Percentiles rank a stretch among this genome's conserved stretches.
Conservation (phyloP, 805 yeast species). For the Lachancea sp. region DNA sequence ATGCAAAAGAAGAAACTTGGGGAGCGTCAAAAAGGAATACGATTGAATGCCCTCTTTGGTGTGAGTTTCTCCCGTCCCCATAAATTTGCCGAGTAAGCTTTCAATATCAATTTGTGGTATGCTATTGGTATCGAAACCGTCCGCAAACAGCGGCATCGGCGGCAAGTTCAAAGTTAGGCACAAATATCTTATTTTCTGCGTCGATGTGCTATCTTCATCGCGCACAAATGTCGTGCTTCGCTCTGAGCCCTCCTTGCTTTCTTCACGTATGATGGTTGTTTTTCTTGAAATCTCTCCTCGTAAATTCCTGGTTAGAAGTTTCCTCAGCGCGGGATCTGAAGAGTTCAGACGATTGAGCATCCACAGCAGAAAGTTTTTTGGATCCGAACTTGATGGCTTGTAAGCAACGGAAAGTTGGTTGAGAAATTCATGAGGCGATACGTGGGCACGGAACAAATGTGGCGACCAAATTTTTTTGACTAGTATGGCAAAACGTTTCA, state of each 20-base stretch:
- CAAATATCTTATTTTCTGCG: slow-evolving; percentile 27
- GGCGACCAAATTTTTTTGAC: slow-evolving; percentile 61
- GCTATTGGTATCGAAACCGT: slow-evolving; percentile 38
- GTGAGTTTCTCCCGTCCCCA: slow-evolving; percentile 30
- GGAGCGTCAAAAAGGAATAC: slow-evolving; percentile 40
- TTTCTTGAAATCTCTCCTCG: slow-evolving; percentile 48
- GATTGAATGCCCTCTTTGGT: slow-evolving; percentile 33
- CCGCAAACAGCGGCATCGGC: slow-evolving; percentile 44
- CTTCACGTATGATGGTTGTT: slow-evolving; percentile 23
- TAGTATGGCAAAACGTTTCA: slow-evolving; percentile 39
- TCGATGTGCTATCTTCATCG: slow-evolving; percentile 13
- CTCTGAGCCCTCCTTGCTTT: slow-evolving; percentile 23
- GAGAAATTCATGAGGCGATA: slow-evolving; percentile 62
- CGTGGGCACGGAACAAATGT: slow-evolving; percentile 49
- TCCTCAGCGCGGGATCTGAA: slow-evolving; percentile 27
- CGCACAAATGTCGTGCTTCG: slow-evolving; percentile 14
- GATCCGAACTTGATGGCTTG: slow-evolving; percentile 35
- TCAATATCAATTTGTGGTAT: slow-evolving; percentile 48
- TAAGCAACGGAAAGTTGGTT: slow-evolving; percentile 37
- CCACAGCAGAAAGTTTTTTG: slow-evolving; percentile 57
- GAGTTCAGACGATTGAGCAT: slow-evolving; percentile 41
- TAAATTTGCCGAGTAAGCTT: slow-evolving; percentile 40
- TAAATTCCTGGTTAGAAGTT: slow-evolving; percentile 32
- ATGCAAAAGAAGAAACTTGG: slow-evolving; percentile 50
- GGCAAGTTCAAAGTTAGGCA: slow-evolving; percentile 55